phyloP scores from a whole-genome alignment of 371 early-diverging fungal species.

The Fennellomyces sp. region DNA sequence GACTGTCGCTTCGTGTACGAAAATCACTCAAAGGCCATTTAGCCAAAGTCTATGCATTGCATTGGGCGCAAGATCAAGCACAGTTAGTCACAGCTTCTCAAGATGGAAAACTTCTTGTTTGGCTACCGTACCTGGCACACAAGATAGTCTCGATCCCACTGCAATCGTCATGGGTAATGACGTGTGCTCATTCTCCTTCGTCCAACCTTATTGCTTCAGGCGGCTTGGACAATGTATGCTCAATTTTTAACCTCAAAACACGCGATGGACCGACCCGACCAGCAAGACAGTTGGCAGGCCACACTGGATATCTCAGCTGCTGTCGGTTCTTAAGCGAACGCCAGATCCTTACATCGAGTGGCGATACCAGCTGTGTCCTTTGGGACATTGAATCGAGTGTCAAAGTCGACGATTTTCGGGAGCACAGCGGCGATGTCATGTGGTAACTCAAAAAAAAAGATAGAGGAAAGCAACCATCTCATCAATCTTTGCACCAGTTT shows the following conservation, averaged over 20 bases:
- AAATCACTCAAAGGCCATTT: conserved; percentile 95
- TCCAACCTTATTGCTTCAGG: conserved; percentile 96
- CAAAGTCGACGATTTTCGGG: conserved; percentile 89
- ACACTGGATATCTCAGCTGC: conserved; percentile 96
- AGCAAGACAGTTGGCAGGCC: conserved; percentile 88
- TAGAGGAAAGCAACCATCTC: background rate
- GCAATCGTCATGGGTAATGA: conserved; percentile 99
- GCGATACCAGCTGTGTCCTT: conserved; percentile 96
- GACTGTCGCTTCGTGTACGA: conserved; percentile 90
- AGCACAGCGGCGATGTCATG: conserved; percentile 98
- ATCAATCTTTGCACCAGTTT: conserved; percentile 84
- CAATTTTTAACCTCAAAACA: conserved; percentile 93
- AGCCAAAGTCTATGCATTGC: conserved; percentile 98
- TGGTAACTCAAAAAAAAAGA: conserved; percentile 42
- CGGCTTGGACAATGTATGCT: conserved; percentile 96
- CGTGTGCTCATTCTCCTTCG: conserved; percentile 95
- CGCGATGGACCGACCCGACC: conserved; percentile 72
- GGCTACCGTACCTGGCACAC: conserved; percentile 96
- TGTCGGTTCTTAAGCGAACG: conserved; percentile 93
- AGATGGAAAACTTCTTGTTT: conserved; percentile 97
- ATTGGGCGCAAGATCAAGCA: conserved; percentile 93
- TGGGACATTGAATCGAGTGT: conserved; percentile 97
- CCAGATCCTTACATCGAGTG: conserved; percentile 89
- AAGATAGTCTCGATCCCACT: conserved; percentile 96
- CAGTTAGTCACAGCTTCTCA: conserved; percentile 96